Base-by-base conservation (phyloP, 208 protist genomes). In the Crithidia thermophila region DNA sequence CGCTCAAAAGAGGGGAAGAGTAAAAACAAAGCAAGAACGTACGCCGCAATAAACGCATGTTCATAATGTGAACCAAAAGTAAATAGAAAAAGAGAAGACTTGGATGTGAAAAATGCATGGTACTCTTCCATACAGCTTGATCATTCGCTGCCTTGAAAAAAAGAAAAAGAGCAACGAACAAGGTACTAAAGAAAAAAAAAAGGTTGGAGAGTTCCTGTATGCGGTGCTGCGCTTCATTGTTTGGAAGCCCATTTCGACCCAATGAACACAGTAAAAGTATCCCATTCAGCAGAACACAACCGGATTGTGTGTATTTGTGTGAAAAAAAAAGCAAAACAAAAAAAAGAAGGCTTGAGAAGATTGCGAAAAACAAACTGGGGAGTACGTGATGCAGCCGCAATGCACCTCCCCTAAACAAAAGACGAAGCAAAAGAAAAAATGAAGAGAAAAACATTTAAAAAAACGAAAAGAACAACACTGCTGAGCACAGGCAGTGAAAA, bases 371-470 rank as follows among this genome's bases (percentile, higher is more conserved):
- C 49, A 59, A 75, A 67, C 49, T 55, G 49, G 59, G 51, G 51
- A 58, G 61, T 20, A 55, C 47, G 53, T 52, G 51, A 70, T 49
- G 53, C 50, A 53, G 40, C 43, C 58, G 58, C 58, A 23, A 43
- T 64, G 58, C 58, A 64, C 40, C 61, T 67, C 49, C 61, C 61
- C 49, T 39, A 67, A 55, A 67, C 46, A 70, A 61, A 50, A 45
- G 40, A 64, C 11, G 27, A 52, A 52, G 1, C 13, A 28, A n/a
- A 50, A 10, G 13, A 14, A 45, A 28, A 37, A 3, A 42, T 1
- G 25, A 10, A 58, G 1, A 36, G 27, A 18, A 18, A 11, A 31
- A 11, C 31, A 37, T 6, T 28, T 6, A 65, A 60, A 60, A 63
- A 64, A 64, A 53, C 21, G 46, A 45, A 45, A 10, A 46, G 9